Evolutionary conservation across 1,284 basidiomycete species (phyloP), one percentile per base, ranked within the genome.

Genomic region (Cystobasidium slooffiae): DNA sequence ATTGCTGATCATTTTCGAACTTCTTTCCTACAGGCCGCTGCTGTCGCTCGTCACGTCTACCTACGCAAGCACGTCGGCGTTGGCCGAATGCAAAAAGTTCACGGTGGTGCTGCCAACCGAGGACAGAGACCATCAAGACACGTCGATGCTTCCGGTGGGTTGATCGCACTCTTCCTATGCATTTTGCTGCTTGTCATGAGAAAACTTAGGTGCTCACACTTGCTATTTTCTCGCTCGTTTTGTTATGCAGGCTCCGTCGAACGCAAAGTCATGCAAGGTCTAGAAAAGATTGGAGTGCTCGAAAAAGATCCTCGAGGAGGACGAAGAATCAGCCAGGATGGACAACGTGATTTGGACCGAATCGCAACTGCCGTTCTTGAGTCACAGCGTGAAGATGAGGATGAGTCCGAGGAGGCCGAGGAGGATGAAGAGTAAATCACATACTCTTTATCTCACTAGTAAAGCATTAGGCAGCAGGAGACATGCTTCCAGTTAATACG

Each of bases 41-140:
- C 96, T 77, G 86, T 99, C 79, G 96, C 97, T 84, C 91, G 97
- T 83, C 96, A 99, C 89, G 95, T 99, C 86, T 99, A 99, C 89
- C 91, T 99, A 83, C 93, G 96, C 85, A 98, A 98, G 88, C 91
- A 94, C 83, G 94, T 98, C 81, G 96, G 96, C 83, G 89, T 98
- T 78, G 96, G 96, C 81, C 93, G 94, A 65, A 89, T 99, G 75
- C 89, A 88, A 84, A 99, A 98, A 88, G 91, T 98, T 73, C 94
- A 99, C 86, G 96, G 96, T 84, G 92, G 93, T 80, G 90, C 93
- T 82, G 93, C 96, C 86, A 90, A 94, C 83, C 90, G 94, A 77
- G 94, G 96, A 75, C 91, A 94, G 88, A 90, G 94, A 80, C 91
- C 80, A 24, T 93, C 92, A 79, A 95, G 97, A 87, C 97, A 99